Base-by-base conservation (phyloP, 768 basidiomycete species). In the Sarcodon sp. region DNA sequence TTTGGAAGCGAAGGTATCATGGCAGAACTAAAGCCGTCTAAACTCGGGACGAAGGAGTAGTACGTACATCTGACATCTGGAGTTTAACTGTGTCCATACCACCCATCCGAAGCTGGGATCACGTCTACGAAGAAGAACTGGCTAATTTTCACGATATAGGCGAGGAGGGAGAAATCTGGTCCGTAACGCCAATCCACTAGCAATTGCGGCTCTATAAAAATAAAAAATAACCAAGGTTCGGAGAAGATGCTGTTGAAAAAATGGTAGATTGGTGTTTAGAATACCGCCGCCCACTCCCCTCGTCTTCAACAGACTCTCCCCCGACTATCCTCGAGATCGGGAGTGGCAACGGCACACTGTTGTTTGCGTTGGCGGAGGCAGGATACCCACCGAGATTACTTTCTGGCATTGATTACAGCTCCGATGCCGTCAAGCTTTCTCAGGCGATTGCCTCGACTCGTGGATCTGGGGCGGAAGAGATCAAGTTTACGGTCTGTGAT, bases 141-240 rank as follows among this genome's bases (percentile, higher is more conserved):
- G 60, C 59, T 35, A 84, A 85, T 56, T 90, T 87, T 51, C 66
- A 77, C 32, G 88, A 87, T 45, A 76, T 79, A 32, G 81, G 83
- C 15, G 86, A 90, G 57, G 86, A 88, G 61, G 88, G 88, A 34
- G 88, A 91, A 62, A 69, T 87, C 21, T 91, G 88, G 88, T 87
- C 52, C 47, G 74, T 60, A 12, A n/a, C n/a, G n/a, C 11, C 34
- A 7, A 44, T 13, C 38, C 31, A 15, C 37, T 35, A n/a, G 31
- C 35, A 27, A 31, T 35, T 10, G 12, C 5, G 11, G 10, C 38
- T 4, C 21, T n/a, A 15, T 32, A 13, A 36, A 44, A 12, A 9
- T 21, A 10, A 10, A 39, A 15, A 39, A 35, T 35, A 10, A 48
- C 4, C 21, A 27, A 89, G 88, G 87, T 91, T 91, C 57, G 87